phyloP scores from a whole-genome alignment of 2,329 filamentous ascomycete genomes.

The Macrophomina phaseolina region DNA sequence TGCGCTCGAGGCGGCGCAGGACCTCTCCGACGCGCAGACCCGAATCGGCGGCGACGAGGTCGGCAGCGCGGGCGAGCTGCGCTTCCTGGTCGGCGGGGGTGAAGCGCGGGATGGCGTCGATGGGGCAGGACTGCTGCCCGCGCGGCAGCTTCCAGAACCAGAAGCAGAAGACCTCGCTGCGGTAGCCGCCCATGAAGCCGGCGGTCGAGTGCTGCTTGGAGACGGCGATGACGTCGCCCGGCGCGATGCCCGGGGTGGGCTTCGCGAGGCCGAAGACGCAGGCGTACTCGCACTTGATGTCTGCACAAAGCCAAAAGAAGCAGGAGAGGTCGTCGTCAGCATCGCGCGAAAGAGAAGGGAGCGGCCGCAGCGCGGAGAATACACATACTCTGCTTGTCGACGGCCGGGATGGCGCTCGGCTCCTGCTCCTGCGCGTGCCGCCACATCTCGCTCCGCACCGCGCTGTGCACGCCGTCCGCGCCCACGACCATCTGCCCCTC shows the following conservation, averaged over 20 bases:
- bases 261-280: slow-evolving; percentile 6
- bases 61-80: neutral
- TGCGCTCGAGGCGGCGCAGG: neutral
- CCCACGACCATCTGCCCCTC: slow-evolving; percentile 21
- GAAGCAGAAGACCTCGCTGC: neutral
- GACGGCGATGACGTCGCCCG: neutral
- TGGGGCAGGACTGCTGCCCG: neutral
- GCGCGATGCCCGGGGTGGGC: neutral
- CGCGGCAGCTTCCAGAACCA: slow-evolving; percentile 9
- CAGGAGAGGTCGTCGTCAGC: too few species aligned
- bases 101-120: slow-evolving; percentile 11
- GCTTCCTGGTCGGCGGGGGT: neutral
- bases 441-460: slow-evolving; percentile 26
- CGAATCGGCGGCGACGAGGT: neutral
- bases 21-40: neutral
- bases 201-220: neutral
- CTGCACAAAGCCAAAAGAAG: neutral
- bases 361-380: too few species aligned
- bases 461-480: slow-evolving; percentile 24
- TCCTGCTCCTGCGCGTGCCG: slow-evolving; percentile 2
- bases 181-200: slow-evolving; percentile 6
- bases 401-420: neutral
- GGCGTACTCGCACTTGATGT: slow-evolving; percentile 19
- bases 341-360: too few species aligned
- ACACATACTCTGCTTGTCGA: slow-evolving; percentile 5